Evolutionary conservation across 257 asterid genomes (phyloP).

Genomic region (Misopates orontium): DNA sequence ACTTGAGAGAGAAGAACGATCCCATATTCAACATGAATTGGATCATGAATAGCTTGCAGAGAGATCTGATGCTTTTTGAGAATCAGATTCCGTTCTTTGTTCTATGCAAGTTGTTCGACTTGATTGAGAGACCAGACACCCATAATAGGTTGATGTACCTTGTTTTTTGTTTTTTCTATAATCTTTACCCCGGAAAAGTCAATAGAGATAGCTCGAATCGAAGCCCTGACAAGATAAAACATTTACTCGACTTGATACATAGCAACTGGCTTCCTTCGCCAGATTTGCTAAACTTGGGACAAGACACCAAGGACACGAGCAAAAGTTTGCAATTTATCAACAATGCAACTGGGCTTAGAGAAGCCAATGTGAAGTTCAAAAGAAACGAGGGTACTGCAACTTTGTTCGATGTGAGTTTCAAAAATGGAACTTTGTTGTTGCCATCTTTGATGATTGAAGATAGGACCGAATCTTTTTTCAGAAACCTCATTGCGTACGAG

Average conservation of each 20-base stretch:
- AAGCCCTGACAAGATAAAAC: conserved; percentile 13
- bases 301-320: not conserved
- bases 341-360: conserved; percentile 26
- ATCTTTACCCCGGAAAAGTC: conserved; percentile 21
- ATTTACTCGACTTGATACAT: conserved; percentile 34
- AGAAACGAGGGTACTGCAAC: not conserved
- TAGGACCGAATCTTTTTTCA: conserved; percentile 26
- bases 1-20: conserved; percentile 14
- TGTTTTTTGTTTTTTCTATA: conserved; percentile 6
- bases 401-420: conserved; percentile 2
- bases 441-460: conserved; percentile 20
- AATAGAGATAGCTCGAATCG: not conserved
- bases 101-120: conserved; percentile 26
- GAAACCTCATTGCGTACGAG: conserved; percentile 36
- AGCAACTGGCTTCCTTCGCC: conserved; percentile 17
- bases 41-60: conserved; percentile 31
- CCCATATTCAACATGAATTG: conserved; percentile 26
- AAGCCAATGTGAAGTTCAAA: conserved; percentile 27
- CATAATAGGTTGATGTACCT: conserved; percentile 20
- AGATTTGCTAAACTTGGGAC: not conserved
- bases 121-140: conserved; percentile 24
- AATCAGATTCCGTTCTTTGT: conserved; percentile 36
- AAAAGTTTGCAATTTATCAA: conserved; percentile 15
- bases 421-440: not conserved
- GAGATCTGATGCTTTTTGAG: conserved; percentile 38